A percentile compares a stretch with the other conserved stretches of the same genome.
These are phyloP conservation scores for Fraxinus ornus DNA, from an alignment of 305 asterid species.

Conservation along the genomic window DNA sequence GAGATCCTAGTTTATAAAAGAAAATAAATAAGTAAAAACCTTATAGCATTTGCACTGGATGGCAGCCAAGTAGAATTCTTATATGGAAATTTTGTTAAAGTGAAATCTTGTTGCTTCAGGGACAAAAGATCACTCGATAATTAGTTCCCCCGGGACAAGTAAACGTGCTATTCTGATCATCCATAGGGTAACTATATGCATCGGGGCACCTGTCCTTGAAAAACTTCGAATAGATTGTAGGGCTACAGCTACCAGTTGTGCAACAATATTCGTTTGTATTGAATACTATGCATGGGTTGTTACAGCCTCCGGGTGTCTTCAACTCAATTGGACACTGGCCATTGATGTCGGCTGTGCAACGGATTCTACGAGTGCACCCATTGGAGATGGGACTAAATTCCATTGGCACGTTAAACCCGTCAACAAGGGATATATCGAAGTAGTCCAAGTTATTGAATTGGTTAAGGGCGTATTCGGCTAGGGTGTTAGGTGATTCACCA, in stretches of 20 bases:
- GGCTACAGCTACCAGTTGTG: conserved; percentile 21
- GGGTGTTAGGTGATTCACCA: conserved; percentile 31
- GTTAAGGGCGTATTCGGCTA: conserved; percentile 26
- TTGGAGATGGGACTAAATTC: conserved; percentile 36
- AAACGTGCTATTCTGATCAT: background rate
- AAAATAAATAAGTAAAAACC: background rate
- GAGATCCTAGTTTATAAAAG: too few relatives aligned
- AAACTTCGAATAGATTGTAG: conserved; percentile 13
- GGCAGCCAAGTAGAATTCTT: background rate
- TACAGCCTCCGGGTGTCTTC: conserved; percentile 34
- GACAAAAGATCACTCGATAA: background rate
- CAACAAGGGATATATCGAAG: conserved; percentile 24
- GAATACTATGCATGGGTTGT: conserved; percentile 41
- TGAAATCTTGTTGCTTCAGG: background rate
- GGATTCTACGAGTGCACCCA: conserved; percentile 1
- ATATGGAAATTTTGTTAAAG: background rate
- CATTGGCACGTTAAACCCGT: conserved; percentile 53
- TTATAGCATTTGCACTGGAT: background rate
- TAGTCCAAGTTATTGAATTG: background rate
- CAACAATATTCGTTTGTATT: conserved; percentile 36
- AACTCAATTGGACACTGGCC: conserved; percentile 33
- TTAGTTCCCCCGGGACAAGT: background rate
- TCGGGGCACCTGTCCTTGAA: background rate
- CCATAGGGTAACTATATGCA: conserved; percentile 37
- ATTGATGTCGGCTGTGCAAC: conserved; percentile 30